Evolutionary conservation across 352 stramenopile genomes (phyloP).

Genomic region (Globisporangium paroecandrum): DNA sequence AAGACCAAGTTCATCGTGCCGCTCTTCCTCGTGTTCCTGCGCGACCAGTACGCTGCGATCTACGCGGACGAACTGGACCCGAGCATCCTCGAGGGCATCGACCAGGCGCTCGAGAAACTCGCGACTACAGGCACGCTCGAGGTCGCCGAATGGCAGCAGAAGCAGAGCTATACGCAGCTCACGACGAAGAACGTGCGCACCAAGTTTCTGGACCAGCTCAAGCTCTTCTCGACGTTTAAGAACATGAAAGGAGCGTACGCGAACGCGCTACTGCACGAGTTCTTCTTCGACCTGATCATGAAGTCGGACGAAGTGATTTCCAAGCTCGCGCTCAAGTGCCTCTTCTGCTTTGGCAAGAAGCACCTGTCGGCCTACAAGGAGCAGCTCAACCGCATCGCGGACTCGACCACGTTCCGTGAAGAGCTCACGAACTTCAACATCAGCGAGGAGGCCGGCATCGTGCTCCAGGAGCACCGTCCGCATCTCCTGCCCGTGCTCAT

Average conservation of each 20-base stretch:
- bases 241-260: conserved; percentile 88
- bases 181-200: conserved; percentile 73
- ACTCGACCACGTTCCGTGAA: conserved; percentile 84
- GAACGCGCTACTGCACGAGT: conserved; percentile 65
- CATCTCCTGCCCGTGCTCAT: conserved; percentile 84
- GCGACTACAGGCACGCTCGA: conserved; percentile 24
- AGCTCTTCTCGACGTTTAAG: conserved; percentile 76
- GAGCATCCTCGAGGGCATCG: conserved; percentile 35
- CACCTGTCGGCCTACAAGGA: conserved; percentile 84
- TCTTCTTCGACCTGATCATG: conserved; percentile 89
- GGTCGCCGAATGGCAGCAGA: conserved; percentile 21
- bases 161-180: conserved; percentile 34
- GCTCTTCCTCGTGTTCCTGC: conserved; percentile 79
- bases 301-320: conserved; percentile 87
- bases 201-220: conserved; percentile 82
- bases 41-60: conserved; percentile 75
- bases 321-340: conserved; percentile 81
- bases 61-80: conserved; percentile 72
- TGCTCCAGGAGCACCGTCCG: conserved; percentile 78
- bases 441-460: conserved; percentile 50
- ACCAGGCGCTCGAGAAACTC: conserved; percentile 48
- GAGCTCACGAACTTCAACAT: conserved; percentile 90
- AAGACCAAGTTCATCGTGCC: conserved; percentile 87
- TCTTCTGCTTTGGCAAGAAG: conserved; percentile 84
- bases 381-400: conserved; percentile 76